Evolutionary conservation across 805 yeast species (phyloP).

Genomic region (Soucietia sequanensis): DNA sequence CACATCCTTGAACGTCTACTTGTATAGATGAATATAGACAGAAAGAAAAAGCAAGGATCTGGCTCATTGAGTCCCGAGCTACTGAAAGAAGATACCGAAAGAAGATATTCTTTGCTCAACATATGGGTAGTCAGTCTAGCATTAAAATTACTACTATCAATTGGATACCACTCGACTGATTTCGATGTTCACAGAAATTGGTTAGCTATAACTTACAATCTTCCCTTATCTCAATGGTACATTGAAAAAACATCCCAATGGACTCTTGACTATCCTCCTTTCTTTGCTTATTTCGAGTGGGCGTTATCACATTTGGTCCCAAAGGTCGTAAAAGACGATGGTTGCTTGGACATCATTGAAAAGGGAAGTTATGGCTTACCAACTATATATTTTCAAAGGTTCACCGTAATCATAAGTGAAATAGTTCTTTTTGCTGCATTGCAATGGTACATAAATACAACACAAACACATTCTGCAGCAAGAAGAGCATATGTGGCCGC

Average conservation of each 20-base stretch:
- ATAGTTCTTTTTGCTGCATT: slow-evolving; percentile 64
- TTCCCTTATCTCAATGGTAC: slow-evolving; percentile 85
- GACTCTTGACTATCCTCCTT: slow-evolving; percentile 98
- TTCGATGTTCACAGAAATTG: slow-evolving; percentile 97
- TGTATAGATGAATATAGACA: no score
- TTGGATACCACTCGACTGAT: slow-evolving; percentile 91
- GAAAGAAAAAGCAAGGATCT: no score
- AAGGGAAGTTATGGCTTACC: slow-evolving; percentile 71
- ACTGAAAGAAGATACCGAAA: no score
- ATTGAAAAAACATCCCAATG: slow-evolving; percentile 74
- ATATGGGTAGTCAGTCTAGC: slow-evolving; percentile 37
- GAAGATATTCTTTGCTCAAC: slow-evolving; percentile 26
- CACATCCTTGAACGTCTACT: no score
- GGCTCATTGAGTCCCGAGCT: slow-evolving; percentile 1
- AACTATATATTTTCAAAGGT: slow-evolving; percentile 80
- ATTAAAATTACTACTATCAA: slow-evolving; percentile 30
- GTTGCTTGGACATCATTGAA: slow-evolving; percentile 68
- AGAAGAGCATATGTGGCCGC: slow-evolving; percentile 71
- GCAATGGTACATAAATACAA: slow-evolving; percentile 63
- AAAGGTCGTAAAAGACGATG: slow-evolving; percentile 58
- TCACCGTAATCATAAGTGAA: slow-evolving; percentile 79
- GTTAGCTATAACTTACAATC: slow-evolving; percentile 81
- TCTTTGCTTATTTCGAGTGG: slow-evolving; percentile 96
- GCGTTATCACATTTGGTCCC: slow-evolving; percentile 72
- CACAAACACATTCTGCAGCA: slow-evolving; percentile 32